Percentiles rank a stretch among this genome's conserved stretches.
phyloP scores from a whole-genome alignment of 371 early-diverging fungal species.

The Syncephalastrum sp. region DNA sequence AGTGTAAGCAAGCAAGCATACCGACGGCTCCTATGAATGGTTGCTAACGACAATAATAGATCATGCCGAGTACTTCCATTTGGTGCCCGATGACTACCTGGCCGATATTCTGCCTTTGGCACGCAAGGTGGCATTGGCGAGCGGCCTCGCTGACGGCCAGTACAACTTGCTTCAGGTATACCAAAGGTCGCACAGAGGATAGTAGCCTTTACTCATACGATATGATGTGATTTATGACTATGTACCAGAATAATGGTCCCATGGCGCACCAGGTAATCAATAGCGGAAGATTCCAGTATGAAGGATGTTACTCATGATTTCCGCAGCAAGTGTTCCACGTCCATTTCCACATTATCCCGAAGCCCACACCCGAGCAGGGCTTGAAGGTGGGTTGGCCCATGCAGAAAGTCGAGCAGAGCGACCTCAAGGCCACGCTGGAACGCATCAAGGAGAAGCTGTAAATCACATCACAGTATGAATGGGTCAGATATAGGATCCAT shows the following conservation, averaged over 20 bases:
- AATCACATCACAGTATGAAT: neutral
- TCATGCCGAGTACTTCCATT: constrained; percentile 88
- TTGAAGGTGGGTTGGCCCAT: constrained; percentile 69
- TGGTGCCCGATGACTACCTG: constrained; percentile 84
- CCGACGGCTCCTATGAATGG: neutral
- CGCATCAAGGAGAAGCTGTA: constrained; percentile 11
- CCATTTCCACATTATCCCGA: constrained; percentile 92
- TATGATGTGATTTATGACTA: no score
- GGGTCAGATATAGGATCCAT: neutral
- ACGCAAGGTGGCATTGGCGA: constrained; percentile 78
- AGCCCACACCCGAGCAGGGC: constrained; percentile 70
- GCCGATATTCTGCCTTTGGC: constrained; percentile 84
- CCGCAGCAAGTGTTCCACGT: constrained; percentile 56
- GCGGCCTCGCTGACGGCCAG: constrained; percentile 54
- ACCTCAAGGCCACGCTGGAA: constrained; percentile 3
- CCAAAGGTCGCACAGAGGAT: no score
- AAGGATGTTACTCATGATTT: neutral
- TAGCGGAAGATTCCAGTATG: neutral
- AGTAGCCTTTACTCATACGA: neutral
- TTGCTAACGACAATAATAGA: constrained; percentile 41
- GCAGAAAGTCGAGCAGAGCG: constrained; percentile 13
- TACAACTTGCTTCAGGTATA: constrained; percentile 91
- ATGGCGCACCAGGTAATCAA: constrained; percentile 64
- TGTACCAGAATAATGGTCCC: constrained; percentile 69
- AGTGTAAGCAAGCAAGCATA: constrained; percentile 58